phyloP scores from a whole-genome alignment of 192 early-diverging fungal species.

The Powellomyces hirtus region DNA sequence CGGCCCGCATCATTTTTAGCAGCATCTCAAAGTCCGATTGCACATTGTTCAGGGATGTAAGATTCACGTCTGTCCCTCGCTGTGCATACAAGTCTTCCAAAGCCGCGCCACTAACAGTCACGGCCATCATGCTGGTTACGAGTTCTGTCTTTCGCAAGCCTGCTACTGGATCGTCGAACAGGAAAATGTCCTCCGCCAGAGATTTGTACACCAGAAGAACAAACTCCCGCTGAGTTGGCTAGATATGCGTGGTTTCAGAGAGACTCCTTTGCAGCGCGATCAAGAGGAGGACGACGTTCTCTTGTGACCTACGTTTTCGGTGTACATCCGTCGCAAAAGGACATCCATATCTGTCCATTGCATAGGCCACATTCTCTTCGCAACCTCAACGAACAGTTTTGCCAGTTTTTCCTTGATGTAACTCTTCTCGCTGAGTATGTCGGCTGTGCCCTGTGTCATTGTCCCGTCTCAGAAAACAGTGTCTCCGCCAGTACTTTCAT shows the following conservation, averaged over 20 bases:
- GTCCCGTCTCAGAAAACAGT: neutral
- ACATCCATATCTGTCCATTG: constrained; percentile 60
- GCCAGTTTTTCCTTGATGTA: constrained; percentile 67
- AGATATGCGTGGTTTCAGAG: neutral
- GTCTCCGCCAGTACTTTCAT: neutral
- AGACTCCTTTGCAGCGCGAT: neutral
- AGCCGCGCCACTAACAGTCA: constrained; percentile 46
- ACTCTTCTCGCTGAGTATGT: constrained; percentile 34
- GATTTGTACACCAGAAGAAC: constrained; percentile 48
- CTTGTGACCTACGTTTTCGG: constrained; percentile 3
- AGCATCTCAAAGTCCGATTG: constrained; percentile 26
- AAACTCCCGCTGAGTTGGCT: constrained; percentile 55
- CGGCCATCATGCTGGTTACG: constrained; percentile 50
- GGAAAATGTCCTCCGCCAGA: constrained; percentile 62
- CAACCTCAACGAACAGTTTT: constrained; percentile 55
- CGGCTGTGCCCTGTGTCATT: constrained; percentile 32
- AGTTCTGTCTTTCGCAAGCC: constrained; percentile 57
- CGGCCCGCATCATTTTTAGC: constrained; percentile 49
- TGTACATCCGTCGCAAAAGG: constrained; percentile 46
- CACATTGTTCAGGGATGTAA: constrained; percentile 4
- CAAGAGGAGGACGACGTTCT: neutral
- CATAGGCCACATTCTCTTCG: constrained; percentile 60
- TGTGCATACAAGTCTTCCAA: constrained; percentile 43
- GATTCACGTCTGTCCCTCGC: constrained; percentile 37
- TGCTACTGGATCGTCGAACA: constrained; percentile 61